Conservation (phyloP, 331 rosid genomes). For the Cydonia oblonga region DNA sequence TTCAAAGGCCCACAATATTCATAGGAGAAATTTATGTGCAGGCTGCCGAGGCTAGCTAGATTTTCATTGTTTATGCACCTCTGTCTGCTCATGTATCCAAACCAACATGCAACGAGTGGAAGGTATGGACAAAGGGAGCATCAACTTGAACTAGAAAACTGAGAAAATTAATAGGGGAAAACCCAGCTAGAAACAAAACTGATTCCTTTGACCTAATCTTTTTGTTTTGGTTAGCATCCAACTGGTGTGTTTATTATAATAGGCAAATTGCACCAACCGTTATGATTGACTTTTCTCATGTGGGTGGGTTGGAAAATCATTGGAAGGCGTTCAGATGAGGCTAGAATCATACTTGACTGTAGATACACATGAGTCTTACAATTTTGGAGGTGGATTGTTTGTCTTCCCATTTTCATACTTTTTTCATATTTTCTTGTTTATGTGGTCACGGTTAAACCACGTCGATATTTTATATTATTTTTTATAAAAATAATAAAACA, state of each 20-base stretch:
- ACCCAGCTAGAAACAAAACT: neutral
- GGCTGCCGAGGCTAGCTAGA: conserved; percentile 1
- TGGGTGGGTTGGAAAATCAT: too few species aligned
- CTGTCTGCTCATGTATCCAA: neutral
- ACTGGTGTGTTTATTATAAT: neutral
- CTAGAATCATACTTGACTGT: too few species aligned
- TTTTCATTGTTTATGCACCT: neutral
- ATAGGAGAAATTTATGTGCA: neutral
- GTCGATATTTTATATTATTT: too few species aligned
- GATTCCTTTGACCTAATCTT: neutral
- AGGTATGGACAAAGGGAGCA: neutral
- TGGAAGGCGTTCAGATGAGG: too few species aligned
- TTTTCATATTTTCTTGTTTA: too few species aligned
- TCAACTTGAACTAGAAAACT: neutral
- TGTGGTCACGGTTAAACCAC: too few species aligned
- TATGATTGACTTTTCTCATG: too few species aligned
- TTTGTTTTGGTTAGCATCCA: neutral
- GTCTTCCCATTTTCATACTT: too few species aligned
- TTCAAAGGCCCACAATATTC: conserved; percentile 4
- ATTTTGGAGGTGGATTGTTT: too few species aligned
- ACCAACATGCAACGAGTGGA: neutral
- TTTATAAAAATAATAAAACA: too few species aligned
- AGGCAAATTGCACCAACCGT: too few species aligned
- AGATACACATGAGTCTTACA: too few species aligned
- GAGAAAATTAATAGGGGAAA: neutral